A percentile compares a stretch with the other conserved stretches of the same genome.
Conservation (phyloP, 352 stramenopile species). For the Phytophthora macrochlamydospora region DNA sequence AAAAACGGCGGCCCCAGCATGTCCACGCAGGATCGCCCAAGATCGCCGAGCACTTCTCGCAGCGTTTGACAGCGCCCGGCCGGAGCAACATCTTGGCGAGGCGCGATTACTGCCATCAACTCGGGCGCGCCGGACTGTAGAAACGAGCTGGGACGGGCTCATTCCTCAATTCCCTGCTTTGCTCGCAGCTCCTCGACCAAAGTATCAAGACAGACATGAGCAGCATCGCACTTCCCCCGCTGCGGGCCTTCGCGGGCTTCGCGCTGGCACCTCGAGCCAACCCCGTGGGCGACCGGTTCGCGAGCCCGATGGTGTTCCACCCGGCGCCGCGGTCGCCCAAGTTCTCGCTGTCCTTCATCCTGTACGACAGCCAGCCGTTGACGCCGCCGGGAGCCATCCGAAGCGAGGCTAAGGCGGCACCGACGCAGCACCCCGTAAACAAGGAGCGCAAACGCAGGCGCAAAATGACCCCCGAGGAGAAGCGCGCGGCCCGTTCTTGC, state of each 20-base stretch:
- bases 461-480: constrained; percentile 11
- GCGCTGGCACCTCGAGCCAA: constrained; percentile 1
- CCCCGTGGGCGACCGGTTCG: neutral
- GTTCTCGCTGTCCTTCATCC: constrained; percentile 27
- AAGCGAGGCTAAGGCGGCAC: neutral
- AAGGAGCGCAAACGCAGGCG: constrained; percentile 10
- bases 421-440: constrained; percentile 1
- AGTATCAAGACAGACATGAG: constrained; percentile 8
- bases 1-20: constrained; percentile 1
- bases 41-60: constrained; percentile 1
- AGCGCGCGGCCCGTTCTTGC: constrained; percentile 36
- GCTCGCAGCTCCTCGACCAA: neutral
- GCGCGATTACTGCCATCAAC: constrained; percentile 13
- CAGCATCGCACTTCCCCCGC: constrained; percentile 18
- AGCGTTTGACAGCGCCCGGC: neutral
- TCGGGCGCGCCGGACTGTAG: constrained; percentile 8
- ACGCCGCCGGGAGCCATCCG: constrained; percentile 1
- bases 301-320: constrained; percentile 3
- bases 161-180: constrained; percentile 13
- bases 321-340: constrained; percentile 14
- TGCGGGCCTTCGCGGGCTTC: constrained; percentile 13
- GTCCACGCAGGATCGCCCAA: constrained; percentile 12
- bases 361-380: constrained; percentile 24
- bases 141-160: constrained; percentile 17
- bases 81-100: constrained; percentile 17